Base-by-base conservation (phyloP, 2,329 filamentous ascomycete species). In the Sclerotinia trifoliorum region DNA sequence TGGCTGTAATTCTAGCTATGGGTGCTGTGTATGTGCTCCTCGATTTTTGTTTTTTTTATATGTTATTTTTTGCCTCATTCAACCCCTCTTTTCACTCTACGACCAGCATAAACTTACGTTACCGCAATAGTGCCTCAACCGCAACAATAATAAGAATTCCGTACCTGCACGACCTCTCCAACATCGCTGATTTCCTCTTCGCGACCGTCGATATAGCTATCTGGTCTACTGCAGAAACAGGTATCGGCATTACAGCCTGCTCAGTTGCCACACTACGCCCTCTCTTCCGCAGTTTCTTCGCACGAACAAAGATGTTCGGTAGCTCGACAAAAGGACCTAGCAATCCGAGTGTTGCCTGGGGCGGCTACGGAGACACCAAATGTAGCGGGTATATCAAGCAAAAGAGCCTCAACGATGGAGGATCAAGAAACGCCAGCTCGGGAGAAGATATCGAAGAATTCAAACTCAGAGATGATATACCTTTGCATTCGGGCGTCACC, bases 101-200 rank as follows among this genome's bases (percentile, higher is more conserved):
- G 26, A 7, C 19, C 8, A 39, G n/a, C 46, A 63, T 51, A 5
- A 39, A 39, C 60, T 63, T 63, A 66, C 29, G 24, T 32, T 39
- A 29, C n/a, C 24, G 42, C 5, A 19, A 49, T 21, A 65, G 80
- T 39, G 80, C 79, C 19, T 81, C 79, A 0, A 74, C 78, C 6
- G 80, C 79, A 35, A 81, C 80, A 4, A 79, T 81, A 61, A 74
- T 81, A 54, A 79, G 80, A 15, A 78, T 82, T 35, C 80, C 80
- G 13, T 82, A 80, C 70, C 75, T 81, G 13, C 76, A 76, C 67
- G 74, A 77, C 26, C 74, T 81, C 11, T 71, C 75, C 2, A 74
- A 78, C 51, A 71, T 75, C 56, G 69, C 69, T 29, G 80, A 82
- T 69, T 78, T 79, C 65, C 73, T 81, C 6, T 81, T 77, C 70